These are phyloP conservation scores for Pistacia vera DNA, from an alignment of 345 rosid species.

Conservation along the genomic window DNA sequence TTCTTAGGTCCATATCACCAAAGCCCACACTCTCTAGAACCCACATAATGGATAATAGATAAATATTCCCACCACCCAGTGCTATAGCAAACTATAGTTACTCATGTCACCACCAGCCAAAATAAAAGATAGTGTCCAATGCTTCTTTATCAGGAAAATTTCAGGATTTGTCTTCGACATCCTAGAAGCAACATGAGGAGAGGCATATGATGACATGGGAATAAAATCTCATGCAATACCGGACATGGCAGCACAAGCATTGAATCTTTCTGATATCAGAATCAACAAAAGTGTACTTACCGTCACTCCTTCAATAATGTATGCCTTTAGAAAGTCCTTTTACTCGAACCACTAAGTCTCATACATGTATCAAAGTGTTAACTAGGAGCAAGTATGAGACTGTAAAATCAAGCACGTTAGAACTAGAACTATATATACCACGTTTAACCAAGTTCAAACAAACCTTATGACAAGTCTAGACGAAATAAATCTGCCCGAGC, in stretches of 20 bases:
- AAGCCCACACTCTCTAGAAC: neutral
- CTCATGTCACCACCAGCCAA: neutral
- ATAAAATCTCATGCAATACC: neutral
- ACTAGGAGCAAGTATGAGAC: neutral
- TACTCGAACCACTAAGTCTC: neutral
- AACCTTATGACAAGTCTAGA: neutral
- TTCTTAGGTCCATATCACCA: neutral
- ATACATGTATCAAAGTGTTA: neutral
- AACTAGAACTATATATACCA: neutral
- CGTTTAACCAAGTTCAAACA: neutral
- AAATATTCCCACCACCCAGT: neutral
- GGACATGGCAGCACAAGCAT: neutral
- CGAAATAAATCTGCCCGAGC: neutral
- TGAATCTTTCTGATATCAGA: neutral
- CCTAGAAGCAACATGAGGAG: neutral
- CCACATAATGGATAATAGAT: neutral
- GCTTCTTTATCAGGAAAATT: neutral
- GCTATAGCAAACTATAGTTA: neutral
- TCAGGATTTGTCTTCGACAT: neutral
- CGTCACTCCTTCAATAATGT: neutral
- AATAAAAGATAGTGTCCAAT: neutral
- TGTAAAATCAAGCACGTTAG: neutral
- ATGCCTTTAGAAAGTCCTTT: neutral
- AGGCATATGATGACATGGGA: neutral
- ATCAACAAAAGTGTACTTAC: neutral